Evolutionary conservation across 139 green algal species (phyloP).

Genomic region (Klebsormidium nitens): DNA sequence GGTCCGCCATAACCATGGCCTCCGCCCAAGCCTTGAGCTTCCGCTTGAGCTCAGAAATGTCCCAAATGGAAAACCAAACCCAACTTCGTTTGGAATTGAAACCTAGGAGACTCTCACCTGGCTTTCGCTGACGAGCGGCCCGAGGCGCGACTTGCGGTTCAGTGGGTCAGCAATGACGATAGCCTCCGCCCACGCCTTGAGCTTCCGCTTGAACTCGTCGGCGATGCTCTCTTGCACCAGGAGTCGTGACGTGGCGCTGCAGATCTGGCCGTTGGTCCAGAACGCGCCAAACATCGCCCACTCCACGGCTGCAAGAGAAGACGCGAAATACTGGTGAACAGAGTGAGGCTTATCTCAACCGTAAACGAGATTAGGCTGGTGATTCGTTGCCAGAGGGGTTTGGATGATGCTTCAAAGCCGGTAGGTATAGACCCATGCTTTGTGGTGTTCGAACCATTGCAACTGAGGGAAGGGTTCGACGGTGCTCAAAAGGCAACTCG

Average conservation of each 20-base stretch:
- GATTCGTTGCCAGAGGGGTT: no score
- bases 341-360: no score
- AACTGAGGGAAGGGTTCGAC: no score
- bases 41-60: no score
- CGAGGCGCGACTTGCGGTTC: constrained; percentile 57
- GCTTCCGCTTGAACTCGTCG: constrained; percentile 51
- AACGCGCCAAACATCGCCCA: constrained; percentile 84
- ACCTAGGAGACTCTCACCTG: constrained; percentile 28
- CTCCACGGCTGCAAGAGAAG: constrained; percentile 79
- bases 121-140: constrained; percentile 53
- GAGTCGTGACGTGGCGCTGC: constrained; percentile 72
- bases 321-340: no score
- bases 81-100: no score
- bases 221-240: constrained; percentile 66
- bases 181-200: constrained; percentile 60
- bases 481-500: no score
- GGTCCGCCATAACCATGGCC: constrained; percentile 63
- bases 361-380: no score
- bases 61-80: no score
- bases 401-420: no score
- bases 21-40: constrained; percentile 61
- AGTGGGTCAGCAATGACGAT: constrained; percentile 70
- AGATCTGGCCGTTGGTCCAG: constrained; percentile 84
- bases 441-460: no score
- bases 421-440: no score